Evolutionary conservation across 805 yeast genomes (phyloP).

Genomic region (Cyberlindnera saturnus): DNA sequence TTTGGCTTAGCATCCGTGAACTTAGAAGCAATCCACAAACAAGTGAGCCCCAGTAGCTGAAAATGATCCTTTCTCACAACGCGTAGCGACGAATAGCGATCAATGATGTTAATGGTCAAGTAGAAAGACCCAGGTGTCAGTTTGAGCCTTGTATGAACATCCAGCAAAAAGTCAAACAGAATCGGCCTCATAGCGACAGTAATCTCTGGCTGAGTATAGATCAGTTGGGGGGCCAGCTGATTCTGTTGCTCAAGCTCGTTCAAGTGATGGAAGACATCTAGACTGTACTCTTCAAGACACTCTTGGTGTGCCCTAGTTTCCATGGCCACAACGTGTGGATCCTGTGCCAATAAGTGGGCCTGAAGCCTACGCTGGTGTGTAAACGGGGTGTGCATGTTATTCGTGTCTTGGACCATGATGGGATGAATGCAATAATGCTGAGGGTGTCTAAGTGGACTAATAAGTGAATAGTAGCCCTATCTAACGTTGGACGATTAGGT

Average conservation of each 20-base stretch:
- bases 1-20: constrained; percentile 62
- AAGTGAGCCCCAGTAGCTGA: constrained; percentile 80
- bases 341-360: constrained; percentile 28
- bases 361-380: constrained; percentile 19
- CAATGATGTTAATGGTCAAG: constrained; percentile 66
- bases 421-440: not conserved
- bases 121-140: constrained; percentile 61
- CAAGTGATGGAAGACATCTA: constrained; percentile 33
- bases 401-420: not conserved
- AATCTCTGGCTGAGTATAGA: constrained; percentile 35
- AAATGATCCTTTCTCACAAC: constrained; percentile 76
- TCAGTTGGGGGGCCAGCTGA: constrained; percentile 23
- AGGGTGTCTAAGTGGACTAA: constrained; percentile 4
- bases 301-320: constrained; percentile 41
- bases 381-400: constrained; percentile 14
- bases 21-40: constrained; percentile 87
- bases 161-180: constrained; percentile 76
- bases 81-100: constrained; percentile 79
- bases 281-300: constrained; percentile 39
- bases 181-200: constrained; percentile 60
- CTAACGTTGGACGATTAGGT: not conserved
- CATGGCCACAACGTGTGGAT: constrained; percentile 37
- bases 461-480: constrained; percentile 12
- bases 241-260: constrained; percentile 28
- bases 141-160: constrained; percentile 57